These are phyloP conservation scores for Ophiocordyceps unilateralis DNA, from an alignment of 2,329 filamentous ascomycete species.

Conservation along the genomic window DNA sequence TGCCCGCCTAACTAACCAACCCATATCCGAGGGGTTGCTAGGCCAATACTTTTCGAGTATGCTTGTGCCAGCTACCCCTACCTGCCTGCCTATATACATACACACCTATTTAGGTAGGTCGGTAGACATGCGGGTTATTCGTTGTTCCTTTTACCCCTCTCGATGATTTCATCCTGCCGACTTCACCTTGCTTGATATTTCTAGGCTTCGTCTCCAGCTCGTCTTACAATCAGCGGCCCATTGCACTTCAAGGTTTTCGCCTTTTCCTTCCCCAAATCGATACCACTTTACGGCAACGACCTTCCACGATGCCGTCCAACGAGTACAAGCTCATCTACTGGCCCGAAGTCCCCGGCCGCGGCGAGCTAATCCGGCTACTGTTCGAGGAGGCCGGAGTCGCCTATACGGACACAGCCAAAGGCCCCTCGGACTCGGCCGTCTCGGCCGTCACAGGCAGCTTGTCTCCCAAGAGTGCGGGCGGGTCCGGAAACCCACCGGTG, in stretches of 20 bases:
- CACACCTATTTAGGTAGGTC: no score
- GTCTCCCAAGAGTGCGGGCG: conserved; percentile 24
- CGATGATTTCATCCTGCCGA: no score
- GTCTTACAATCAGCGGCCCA: no score
- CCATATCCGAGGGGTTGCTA: no score
- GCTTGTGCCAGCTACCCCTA: no score
- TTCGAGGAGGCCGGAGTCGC: conserved; percentile 50
- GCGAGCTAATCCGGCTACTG: conserved; percentile 54
- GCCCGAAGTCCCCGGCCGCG: conserved; percentile 54
- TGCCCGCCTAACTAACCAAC: no score
- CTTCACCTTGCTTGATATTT: no score
- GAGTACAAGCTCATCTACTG: conserved; percentile 54
- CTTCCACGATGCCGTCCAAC: not conserved
- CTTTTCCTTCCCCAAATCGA: not conserved
- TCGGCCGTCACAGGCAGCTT: conserved; percentile 30
- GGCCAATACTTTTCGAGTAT: no score
- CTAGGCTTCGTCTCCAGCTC: no score
- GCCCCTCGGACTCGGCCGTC: conserved; percentile 28
- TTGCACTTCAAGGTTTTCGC: no score
- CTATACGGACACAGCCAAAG: conserved; percentile 39
- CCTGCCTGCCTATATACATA: no score
- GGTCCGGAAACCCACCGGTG: conserved; percentile 42
- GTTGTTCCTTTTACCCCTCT: not conserved
- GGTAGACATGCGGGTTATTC: no score
- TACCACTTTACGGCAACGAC: not conserved